phyloP scores from a whole-genome alignment of 225 moss, liverwort and hornwort genomes.

The Thuidium tamariscinum region DNA sequence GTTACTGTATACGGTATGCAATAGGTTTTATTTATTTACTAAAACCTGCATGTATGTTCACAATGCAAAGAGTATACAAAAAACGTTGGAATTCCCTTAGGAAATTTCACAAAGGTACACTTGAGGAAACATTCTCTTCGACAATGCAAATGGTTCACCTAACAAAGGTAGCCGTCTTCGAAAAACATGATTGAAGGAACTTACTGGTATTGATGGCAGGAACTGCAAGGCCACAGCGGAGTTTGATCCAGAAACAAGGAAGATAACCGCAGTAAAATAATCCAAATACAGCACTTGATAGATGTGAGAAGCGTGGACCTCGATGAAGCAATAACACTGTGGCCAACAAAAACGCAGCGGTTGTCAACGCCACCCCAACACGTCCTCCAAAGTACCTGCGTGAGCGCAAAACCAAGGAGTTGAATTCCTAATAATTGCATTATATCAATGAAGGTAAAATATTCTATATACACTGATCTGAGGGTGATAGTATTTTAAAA shows the following conservation, averaged over 20 bases:
- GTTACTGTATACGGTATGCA: not conserved
- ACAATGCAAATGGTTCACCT: not conserved
- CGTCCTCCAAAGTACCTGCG: conserved; percentile 90
- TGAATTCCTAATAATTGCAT: not conserved
- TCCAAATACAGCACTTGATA: conserved; percentile 91
- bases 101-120: not conserved
- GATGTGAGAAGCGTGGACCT: conserved; percentile 84
- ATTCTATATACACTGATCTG: not conserved
- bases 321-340: conserved; percentile 69
- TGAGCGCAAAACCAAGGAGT: not conserved
- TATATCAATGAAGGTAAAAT: too few relatives aligned
- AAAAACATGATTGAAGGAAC: not conserved
- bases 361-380: conserved; percentile 77
- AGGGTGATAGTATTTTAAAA: not conserved
- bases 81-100: not conserved
- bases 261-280: conserved; percentile 91
- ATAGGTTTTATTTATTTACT: not conserved
- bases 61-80: not conserved
- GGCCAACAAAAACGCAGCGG: conserved; percentile 70
- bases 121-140: not conserved
- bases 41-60: not conserved
- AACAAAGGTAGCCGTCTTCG: not conserved
- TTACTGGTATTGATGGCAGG: conserved; percentile 86
- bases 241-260: conserved; percentile 97
- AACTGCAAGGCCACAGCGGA: conserved; percentile 83